A percentile compares a stretch with the other conserved stretches of the same genome.
Evolutionary conservation across 768 basidiomycete genomes (phyloP).

Genomic region (Roridomyces roridus): DNA sequence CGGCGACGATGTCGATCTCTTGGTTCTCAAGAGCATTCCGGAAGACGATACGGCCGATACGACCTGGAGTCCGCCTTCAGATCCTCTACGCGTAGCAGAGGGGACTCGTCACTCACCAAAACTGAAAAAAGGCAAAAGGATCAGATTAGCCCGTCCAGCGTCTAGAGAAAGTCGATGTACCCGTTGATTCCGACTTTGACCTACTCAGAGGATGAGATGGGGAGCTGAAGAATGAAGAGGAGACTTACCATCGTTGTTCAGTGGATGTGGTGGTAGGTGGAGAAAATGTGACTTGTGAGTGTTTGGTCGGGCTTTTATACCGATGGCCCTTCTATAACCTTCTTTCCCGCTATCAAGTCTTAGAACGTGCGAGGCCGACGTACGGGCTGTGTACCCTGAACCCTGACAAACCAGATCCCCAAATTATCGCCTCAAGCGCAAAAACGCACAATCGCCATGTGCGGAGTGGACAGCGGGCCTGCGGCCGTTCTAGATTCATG

Average conservation of each 20-base stretch:
- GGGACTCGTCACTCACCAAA: slow-evolving; percentile 65
- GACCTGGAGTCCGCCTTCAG: slow-evolving; percentile 60
- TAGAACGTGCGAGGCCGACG: no score
- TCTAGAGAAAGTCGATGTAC: slow-evolving; percentile 50
- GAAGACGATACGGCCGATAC: slow-evolving; percentile 98
- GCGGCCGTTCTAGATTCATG: no score
- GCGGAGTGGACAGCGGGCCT: no score
- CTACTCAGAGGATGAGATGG: slow-evolving; percentile 27
- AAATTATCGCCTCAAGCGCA: no score
- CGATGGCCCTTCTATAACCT: background rate
- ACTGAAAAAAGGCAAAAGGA: slow-evolving; percentile 42
- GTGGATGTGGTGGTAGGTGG: slow-evolving; percentile 1
- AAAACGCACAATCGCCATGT: no score
- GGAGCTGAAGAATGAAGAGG: background rate
- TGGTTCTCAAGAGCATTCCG: slow-evolving; percentile 86
- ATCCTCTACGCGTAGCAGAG: background rate
- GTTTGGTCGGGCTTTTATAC: background rate
- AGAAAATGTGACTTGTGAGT: background rate
- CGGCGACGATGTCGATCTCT: slow-evolving; percentile 85
- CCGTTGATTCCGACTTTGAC: slow-evolving; percentile 98
- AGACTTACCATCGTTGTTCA: slow-evolving; percentile 14
- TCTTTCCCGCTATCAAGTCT: no score
- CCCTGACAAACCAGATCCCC: no score
- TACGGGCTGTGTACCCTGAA: no score
- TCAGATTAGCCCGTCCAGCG: slow-evolving; percentile 10